Evolutionary conservation across 1,284 basidiomycete genomes (phyloP).

Genomic region (Mixia osmundae): DNA sequence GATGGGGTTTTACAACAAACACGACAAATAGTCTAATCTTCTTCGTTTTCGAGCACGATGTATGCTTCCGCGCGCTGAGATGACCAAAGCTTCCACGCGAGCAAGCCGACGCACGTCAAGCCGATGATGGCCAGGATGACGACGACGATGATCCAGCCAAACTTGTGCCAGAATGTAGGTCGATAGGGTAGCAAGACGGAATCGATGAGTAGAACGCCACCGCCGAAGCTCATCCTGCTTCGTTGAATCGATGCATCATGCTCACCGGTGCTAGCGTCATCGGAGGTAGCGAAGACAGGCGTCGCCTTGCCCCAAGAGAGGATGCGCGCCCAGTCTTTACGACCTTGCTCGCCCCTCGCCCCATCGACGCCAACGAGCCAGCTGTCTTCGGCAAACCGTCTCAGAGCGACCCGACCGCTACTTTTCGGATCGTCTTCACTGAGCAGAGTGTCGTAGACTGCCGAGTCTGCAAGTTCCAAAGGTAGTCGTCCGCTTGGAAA

Average conservation of each 20-base stretch:
- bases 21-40: no score
- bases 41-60: background rate
- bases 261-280: slow-evolving; percentile 4
- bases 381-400: slow-evolving; percentile 28
- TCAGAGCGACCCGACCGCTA: slow-evolving; percentile 62
- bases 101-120: background rate
- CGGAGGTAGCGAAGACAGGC: slow-evolving; percentile 21
- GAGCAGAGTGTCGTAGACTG: slow-evolving; percentile 47
- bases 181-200: slow-evolving; percentile 58
- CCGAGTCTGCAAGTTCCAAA: slow-evolving; percentile 40
- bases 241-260: slow-evolving; percentile 6
- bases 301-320: slow-evolving; percentile 60
- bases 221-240: slow-evolving; percentile 26
- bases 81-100: background rate
- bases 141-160: slow-evolving; percentile 1
- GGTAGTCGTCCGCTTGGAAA: slow-evolving; percentile 29
- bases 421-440: slow-evolving; percentile 29
- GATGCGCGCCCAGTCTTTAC: slow-evolving; percentile 50
- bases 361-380: slow-evolving; percentile 76
- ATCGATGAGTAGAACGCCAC: slow-evolving; percentile 77
- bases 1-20: no score
- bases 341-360: slow-evolving; percentile 47
- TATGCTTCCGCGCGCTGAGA: background rate
- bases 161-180: slow-evolving; percentile 35
- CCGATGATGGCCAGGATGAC: background rate